Percentiles rank a stretch among this genome's conserved stretches.
Evolutionary conservation across 805 yeast genomes (phyloP).

Genomic region (Metschnikowia koreensis): DNA sequence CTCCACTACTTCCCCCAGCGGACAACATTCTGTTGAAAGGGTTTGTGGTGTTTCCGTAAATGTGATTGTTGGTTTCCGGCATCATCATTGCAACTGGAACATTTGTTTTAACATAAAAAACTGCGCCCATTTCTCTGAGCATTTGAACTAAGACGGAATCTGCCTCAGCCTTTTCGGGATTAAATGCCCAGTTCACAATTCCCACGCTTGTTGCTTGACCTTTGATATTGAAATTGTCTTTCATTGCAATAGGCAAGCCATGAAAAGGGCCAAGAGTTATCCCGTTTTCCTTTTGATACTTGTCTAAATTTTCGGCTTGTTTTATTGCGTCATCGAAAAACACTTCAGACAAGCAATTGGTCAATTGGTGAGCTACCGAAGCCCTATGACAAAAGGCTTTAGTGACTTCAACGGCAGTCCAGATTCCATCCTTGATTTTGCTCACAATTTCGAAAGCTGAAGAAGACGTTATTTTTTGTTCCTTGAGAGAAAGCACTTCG

Average conservation of each 20-base stretch:
- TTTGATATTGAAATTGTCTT: constrained; percentile 45
- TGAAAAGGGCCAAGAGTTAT: constrained; percentile 28
- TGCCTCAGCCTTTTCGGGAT: constrained; percentile 31
- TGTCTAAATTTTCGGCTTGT: constrained; percentile 26
- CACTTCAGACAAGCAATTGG: constrained; percentile 39
- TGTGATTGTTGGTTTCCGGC: constrained; percentile 44
- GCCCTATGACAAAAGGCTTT: constrained; percentile 60
- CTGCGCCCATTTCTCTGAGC: constrained; percentile 48
- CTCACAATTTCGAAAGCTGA: constrained; percentile 26
- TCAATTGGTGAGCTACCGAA: constrained; percentile 55
- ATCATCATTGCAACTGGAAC: constrained; percentile 52
- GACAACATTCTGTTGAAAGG: constrained; percentile 43
- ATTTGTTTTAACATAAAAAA: constrained; percentile 54
- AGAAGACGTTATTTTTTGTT: constrained; percentile 40
- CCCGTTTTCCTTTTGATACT: constrained; percentile 18
- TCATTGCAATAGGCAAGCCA: constrained; percentile 33
- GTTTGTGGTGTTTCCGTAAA: constrained; percentile 48
- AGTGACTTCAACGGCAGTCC: constrained; percentile 46
- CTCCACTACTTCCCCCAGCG: constrained; percentile 57
- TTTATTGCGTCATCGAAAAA: constrained; percentile 29
- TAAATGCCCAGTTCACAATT: constrained; percentile 42
- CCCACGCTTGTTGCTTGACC: constrained; percentile 53
- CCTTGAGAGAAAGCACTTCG: constrained; percentile 33
- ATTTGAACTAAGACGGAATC: constrained; percentile 41
- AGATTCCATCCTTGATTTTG: constrained; percentile 27